Conservation (phyloP, 108 stramenopile genomes). For the Epipyxis sp. region DNA sequence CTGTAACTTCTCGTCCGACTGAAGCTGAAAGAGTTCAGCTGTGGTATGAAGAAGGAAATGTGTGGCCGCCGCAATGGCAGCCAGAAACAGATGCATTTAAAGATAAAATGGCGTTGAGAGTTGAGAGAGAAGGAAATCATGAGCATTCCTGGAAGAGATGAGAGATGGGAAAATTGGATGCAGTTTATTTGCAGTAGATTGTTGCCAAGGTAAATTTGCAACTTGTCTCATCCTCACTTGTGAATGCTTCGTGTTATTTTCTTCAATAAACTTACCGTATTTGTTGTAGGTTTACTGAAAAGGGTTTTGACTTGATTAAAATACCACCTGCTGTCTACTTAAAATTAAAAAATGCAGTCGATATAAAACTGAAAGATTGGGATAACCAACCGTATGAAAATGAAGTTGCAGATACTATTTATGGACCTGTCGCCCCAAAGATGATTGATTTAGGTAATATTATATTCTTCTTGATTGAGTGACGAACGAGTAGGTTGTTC, state of each 20-base stretch:
- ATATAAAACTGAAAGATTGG: background rate
- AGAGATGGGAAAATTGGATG: conserved; percentile 30
- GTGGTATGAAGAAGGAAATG: background rate
- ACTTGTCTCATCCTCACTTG: too few species aligned
- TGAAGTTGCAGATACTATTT: background rate
- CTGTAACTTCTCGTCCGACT: background rate
- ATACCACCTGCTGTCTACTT: background rate
- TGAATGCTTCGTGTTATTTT: too few species aligned
- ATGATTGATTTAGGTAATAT: too few species aligned
- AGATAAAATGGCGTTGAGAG: background rate
- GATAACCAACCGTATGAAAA: background rate
- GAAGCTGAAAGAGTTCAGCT: background rate
- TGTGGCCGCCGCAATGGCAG: conserved; percentile 11
- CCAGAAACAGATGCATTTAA: background rate
- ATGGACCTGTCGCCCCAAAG: background rate
- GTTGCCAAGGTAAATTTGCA: too few species aligned
- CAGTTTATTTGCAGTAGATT: conserved; percentile 7
- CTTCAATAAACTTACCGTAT: too few species aligned
- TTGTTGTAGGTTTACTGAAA: conserved; percentile 23
- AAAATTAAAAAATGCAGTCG: background rate
- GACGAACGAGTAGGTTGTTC: too few species aligned
- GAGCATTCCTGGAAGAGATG: background rate
- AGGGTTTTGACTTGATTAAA: conserved; percentile 24
- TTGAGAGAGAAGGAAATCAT: conserved; percentile 1
- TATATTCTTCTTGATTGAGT: too few species aligned